Evolutionary conservation across 371 early-diverging fungal species (phyloP).

Genomic region (Mucor mucedo): DNA sequence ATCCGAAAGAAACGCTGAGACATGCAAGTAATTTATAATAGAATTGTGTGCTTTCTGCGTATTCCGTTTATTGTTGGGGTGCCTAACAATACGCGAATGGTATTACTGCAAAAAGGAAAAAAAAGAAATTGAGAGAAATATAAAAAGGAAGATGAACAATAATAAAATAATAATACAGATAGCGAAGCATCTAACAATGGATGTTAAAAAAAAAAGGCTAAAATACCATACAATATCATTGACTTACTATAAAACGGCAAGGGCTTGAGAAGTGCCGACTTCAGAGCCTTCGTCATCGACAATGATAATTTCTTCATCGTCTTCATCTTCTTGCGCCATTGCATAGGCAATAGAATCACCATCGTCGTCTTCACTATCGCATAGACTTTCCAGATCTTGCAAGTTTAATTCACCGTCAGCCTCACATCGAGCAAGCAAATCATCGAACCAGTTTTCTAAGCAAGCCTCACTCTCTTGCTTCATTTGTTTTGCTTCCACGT

Average conservation of each 20-base stretch:
- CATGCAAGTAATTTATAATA: background rate
- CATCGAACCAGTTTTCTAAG: slow-evolving; percentile 54
- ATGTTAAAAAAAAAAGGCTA: background rate
- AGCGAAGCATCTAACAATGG: background rate
- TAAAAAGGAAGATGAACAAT: background rate
- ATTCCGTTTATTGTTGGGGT: slow-evolving; percentile 1
- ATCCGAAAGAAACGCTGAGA: background rate
- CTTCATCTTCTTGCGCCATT: slow-evolving; percentile 20
- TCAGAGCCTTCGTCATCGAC: slow-evolving; percentile 27
- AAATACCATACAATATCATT: background rate
- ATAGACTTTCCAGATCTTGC: slow-evolving; percentile 27
- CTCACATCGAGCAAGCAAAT: slow-evolving; percentile 48
- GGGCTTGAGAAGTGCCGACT: slow-evolving; percentile 10
- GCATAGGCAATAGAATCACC: slow-evolving; percentile 34
- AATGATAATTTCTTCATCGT: slow-evolving; percentile 25
- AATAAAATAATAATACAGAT: background rate
- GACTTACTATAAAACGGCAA: slow-evolving; percentile 14
- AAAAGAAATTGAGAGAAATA: slow-evolving; percentile 1
- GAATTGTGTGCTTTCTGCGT: background rate
- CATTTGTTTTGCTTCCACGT: slow-evolving; percentile 35
- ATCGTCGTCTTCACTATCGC: slow-evolving; percentile 30
- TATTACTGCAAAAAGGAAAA: slow-evolving; percentile 9
- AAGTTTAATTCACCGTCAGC: slow-evolving; percentile 47
- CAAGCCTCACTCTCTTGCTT: slow-evolving; percentile 49
- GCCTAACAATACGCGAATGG: slow-evolving; percentile 7